Evolutionary conservation across 345 rosid species (phyloP).

Genomic region (Passiflora organensis): DNA sequence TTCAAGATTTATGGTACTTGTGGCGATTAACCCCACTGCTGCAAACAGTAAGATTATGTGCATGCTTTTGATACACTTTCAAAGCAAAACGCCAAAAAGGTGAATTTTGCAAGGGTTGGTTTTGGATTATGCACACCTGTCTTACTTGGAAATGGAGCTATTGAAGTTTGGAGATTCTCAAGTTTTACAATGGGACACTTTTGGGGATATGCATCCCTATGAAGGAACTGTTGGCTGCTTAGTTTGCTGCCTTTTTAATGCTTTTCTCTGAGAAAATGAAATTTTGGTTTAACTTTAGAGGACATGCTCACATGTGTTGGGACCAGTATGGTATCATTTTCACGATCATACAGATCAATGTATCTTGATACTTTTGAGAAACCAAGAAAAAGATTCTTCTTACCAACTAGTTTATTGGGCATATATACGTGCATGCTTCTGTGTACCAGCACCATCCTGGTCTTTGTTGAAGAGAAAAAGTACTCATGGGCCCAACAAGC

Average conservation of each 20-base stretch:
- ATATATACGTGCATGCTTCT: too few species aligned
- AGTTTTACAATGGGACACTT: not conserved
- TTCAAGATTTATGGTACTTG: not conserved
- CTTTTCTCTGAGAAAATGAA: not conserved
- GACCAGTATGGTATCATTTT: not conserved
- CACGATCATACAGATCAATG: too few species aligned
- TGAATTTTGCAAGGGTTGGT: not conserved
- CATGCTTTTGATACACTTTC: not conserved
- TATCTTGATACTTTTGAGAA: constrained; percentile 2
- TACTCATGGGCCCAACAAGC: too few species aligned
- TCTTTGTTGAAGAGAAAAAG: too few species aligned
- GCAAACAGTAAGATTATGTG: not conserved
- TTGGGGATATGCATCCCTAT: not conserved
- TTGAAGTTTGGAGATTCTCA: constrained; percentile 2
- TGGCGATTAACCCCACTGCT: not conserved
- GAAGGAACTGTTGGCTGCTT: not conserved
- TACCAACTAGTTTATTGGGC: constrained; percentile 1
- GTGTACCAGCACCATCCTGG: too few species aligned
- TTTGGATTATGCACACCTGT: not conserved
- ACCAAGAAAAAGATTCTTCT: constrained; percentile 20
- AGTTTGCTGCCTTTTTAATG: not conserved
- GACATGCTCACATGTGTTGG: constrained; percentile 20
- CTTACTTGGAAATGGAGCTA: constrained; percentile 5
- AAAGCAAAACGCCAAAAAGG: not conserved
- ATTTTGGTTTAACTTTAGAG: not conserved